Conservation (phyloP, 2,329 filamentous ascomycete species). For the Plectosphaerella sp. region DNA sequence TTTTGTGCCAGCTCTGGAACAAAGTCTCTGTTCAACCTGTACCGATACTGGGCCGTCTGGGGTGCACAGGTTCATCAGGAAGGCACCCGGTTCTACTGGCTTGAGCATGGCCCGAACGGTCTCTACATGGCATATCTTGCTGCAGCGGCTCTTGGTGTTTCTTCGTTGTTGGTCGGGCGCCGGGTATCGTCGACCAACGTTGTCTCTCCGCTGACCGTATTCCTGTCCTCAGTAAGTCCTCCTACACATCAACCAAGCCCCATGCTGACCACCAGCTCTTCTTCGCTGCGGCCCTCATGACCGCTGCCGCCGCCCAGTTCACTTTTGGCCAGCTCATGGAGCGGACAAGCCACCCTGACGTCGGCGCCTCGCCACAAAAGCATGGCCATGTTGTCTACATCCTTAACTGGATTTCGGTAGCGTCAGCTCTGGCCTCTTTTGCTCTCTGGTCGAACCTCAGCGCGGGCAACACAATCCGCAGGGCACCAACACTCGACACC, state of each 20-base stretch:
- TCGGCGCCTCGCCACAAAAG: background rate
- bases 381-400: background rate
- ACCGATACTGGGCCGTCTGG: background rate
- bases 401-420: background rate
- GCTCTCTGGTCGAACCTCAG: background rate
- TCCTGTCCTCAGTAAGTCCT: background rate
- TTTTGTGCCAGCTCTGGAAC: background rate
- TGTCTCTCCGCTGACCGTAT: background rate
- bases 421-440: background rate
- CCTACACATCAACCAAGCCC: background rate
- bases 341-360: background rate
- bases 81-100: background rate
- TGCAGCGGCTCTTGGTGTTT: background rate
- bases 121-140: background rate
- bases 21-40: background rate
- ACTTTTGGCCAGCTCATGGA: background rate
- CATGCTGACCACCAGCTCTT: background rate
- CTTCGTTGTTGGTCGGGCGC: background rate
- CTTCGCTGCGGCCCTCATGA: background rate
- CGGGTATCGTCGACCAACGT: background rate
- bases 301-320: background rate
- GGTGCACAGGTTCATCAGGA: background rate
- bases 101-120: background rate
- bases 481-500: background rate
- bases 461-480: background rate